Evolutionary conservation across 768 basidiomycete species (phyloP).

Genomic region (Psilocybe cyanescens): DNA sequence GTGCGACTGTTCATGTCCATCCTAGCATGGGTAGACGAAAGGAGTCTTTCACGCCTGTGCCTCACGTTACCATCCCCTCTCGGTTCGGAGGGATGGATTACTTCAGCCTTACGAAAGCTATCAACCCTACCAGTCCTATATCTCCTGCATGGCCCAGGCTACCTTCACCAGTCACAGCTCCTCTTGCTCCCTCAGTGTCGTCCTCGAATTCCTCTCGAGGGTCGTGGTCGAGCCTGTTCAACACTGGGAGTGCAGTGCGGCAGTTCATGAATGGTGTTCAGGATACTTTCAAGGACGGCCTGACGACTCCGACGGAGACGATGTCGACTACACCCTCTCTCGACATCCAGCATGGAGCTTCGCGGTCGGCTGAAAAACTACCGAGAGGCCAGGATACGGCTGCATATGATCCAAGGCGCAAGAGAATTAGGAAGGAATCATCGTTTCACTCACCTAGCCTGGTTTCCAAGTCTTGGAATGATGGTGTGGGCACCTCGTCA

Average conservation of each 20-base stretch:
- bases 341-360: conserved; percentile 26
- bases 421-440: conserved; percentile 33
- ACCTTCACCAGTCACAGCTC: conserved; percentile 44
- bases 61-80: not conserved
- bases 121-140: conserved; percentile 39
- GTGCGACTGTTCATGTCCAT: conserved; percentile 9
- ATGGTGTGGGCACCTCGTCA: conserved; percentile 35
- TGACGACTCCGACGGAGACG: conserved; percentile 42
- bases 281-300: conserved; percentile 50
- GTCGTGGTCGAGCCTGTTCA: conserved; percentile 84
- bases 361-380: conserved; percentile 20
- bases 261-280: conserved; percentile 71
- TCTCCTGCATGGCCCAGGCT: conserved; percentile 60
- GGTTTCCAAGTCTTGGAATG: conserved; percentile 63
- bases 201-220: conserved; percentile 70
- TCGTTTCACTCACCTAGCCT: conserved; percentile 29
- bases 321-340: conserved; percentile 17
- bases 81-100: conserved; percentile 52
- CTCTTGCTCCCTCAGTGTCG: conserved; percentile 44
- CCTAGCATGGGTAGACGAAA: conserved; percentile 15
- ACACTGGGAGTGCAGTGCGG: conserved; percentile 58
- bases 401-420: conserved; percentile 12
- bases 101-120: conserved; percentile 52
- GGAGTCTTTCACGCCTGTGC: conserved; percentile 4
- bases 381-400: conserved; percentile 20